A percentile compares a stretch with the other conserved stretches of the same genome.
Evolutionary conservation across 169 alveolate species (phyloP).

Genomic region (Eimeria sp.): DNA sequence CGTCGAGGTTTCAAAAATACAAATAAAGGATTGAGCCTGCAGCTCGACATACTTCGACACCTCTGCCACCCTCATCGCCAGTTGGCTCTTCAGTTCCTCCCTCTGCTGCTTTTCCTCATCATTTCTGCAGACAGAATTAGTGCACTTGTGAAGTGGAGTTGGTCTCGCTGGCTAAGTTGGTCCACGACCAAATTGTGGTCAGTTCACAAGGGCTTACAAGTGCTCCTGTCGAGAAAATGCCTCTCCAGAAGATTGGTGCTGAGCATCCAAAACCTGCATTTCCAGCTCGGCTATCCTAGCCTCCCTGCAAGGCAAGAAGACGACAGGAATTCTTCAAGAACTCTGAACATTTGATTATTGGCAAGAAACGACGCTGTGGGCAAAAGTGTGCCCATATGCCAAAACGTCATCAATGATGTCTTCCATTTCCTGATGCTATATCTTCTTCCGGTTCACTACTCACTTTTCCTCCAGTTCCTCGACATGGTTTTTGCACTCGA

Average conservation of each 20-base stretch:
- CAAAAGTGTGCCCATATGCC: not conserved
- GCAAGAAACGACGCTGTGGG: not conserved
- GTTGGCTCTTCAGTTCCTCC: constrained; percentile 29
- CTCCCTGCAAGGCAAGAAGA: constrained; percentile 37
- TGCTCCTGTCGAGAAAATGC: not conserved
- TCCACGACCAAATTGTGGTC: too few species aligned
- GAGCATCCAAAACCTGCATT: constrained; percentile 69
- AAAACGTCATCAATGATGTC: not conserved
- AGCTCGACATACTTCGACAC: not conserved
- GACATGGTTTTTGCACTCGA: constrained; percentile 46
- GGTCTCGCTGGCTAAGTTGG: not conserved
- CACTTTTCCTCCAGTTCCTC: constrained; percentile 60
- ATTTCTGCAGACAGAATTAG: constrained; percentile 1
- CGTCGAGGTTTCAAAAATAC: not conserved
- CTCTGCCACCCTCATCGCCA: constrained; percentile 37
- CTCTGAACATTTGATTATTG: not conserved
- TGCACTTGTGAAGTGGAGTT: not conserved
- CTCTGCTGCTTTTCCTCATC: not conserved
- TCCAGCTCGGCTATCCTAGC: constrained; percentile 52
- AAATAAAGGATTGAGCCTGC: not conserved
- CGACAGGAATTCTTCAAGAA: not conserved
- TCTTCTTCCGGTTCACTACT: not conserved
- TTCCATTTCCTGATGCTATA: not conserved
- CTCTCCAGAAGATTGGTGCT: constrained; percentile 38
- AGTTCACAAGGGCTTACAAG: not conserved